Evolutionary conservation across 495 filamentous ascomycete genomes (phyloP), one percentile per base, ranked within the genome.

Genomic region (Thermochaetoides thermophila): DNA sequence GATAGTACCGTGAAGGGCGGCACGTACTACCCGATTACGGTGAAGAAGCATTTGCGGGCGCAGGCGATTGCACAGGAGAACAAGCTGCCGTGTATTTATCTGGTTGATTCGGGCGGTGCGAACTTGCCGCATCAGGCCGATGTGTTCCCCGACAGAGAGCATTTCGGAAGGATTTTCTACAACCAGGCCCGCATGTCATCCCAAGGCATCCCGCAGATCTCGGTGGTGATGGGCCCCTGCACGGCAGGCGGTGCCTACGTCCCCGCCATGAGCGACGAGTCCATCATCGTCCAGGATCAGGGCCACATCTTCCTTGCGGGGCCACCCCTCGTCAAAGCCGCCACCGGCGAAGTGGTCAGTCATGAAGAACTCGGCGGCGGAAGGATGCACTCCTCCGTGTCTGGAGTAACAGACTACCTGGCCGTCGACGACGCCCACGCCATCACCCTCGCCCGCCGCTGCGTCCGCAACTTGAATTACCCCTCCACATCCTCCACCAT

Each of bases 1-100:
- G 89, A 97, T 51, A 87, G 81, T 64, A 97, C 89, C 10, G 89
- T 94, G 40, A 97, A 97, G 60, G 89, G 91, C n/a, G 89, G 89
- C 29, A 95, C 91, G 2, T 97, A 97, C 60, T 96, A 85, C 55
- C 89, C 89, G 1, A 86, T 97, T 32, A 97, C 89, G 2, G 85
- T 97, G 20, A 94, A 94, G 63, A 97, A 97, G 60, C 91, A 96
- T 58, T 65, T 96, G 10, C 74, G 89, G 35, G 89, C 89, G 15
- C 89, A 97, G 55, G 77, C 74, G 16, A 78, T 96, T 35, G 89
- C 89, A 2, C 71, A 82, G 40, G 81, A 96, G 55, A 97, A 96
- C 49, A 74, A 73, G 37, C 50, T 61, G 7, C 68, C 68, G 66
- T 72, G 89, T 54, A 81, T 97, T 47, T 97, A 96, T 57, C 68